Evolutionary conservation across 345 rosid species (phyloP).

Genomic region (Brassica nigra): DNA sequence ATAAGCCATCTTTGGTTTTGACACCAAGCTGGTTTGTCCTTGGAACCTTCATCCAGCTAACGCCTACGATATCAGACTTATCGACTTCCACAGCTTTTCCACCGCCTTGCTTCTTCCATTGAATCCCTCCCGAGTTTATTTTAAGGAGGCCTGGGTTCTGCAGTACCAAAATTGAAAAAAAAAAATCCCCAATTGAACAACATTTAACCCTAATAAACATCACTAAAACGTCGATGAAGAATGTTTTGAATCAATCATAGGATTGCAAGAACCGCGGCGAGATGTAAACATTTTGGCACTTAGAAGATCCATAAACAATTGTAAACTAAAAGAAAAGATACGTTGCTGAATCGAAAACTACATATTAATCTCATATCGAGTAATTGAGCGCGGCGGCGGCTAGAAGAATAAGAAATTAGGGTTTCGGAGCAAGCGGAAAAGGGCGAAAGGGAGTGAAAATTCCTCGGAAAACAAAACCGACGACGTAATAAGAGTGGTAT

Average conservation of each 20-base stretch:
- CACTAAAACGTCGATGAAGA: neutral
- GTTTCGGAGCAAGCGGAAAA: slow-evolving; percentile 14
- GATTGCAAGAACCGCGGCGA: neutral
- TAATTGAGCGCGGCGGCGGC: neutral
- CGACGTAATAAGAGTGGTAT: neutral
- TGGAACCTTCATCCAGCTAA: slow-evolving; percentile 92
- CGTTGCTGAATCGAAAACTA: neutral
- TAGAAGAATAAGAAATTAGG: slow-evolving; percentile 10
- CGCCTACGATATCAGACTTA: slow-evolving; percentile 66
- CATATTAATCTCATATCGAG: neutral
- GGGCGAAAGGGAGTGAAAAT: neutral
- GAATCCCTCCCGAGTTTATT: slow-evolving; percentile 70
- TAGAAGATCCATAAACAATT: neutral
- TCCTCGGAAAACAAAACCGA: neutral
- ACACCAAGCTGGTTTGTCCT: slow-evolving; percentile 83
- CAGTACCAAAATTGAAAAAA: slow-evolving; percentile 30
- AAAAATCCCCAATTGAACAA: slow-evolving; percentile 12
- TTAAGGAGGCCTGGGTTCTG: slow-evolving; percentile 90
- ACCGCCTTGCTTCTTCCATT: slow-evolving; percentile 98
- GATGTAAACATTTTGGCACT: neutral
- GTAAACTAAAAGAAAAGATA: neutral
- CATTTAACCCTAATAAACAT: slow-evolving; percentile 1
- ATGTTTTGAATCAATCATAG: neutral
- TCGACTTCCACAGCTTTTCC: slow-evolving; percentile 96
- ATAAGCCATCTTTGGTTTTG: slow-evolving; percentile 71